Evolutionary conservation across 495 filamentous ascomycete species (phyloP).

Genomic region (Annulohypoxylon nitens): DNA sequence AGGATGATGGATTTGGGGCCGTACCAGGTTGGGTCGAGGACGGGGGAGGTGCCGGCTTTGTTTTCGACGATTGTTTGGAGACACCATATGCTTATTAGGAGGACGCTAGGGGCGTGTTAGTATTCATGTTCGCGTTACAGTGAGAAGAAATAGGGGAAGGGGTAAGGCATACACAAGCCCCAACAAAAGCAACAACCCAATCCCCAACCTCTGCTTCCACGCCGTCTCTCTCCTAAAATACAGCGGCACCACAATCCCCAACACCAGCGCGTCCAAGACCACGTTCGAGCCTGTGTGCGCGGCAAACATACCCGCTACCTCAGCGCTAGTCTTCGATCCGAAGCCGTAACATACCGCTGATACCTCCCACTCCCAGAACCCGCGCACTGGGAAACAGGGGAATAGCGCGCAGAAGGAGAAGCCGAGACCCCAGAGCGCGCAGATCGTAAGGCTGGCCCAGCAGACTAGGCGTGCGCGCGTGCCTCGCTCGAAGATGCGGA

Average conservation of each 20-base stretch:
- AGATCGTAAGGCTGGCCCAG: slow-evolving; percentile 43
- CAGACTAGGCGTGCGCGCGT: slow-evolving; percentile 35
- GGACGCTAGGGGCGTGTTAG: slow-evolving; percentile 30
- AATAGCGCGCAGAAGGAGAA: slow-evolving; percentile 49
- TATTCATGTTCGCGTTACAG: neutral
- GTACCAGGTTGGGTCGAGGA: slow-evolving; percentile 51
- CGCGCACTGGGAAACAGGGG: slow-evolving; percentile 49
- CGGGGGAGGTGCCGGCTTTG: slow-evolving; percentile 48
- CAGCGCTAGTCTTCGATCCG: slow-evolving; percentile 41
- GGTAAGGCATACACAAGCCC: slow-evolving; percentile 43
- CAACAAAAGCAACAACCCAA: slow-evolving; percentile 44
- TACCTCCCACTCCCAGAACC: slow-evolving; percentile 48
- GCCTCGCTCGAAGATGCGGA: slow-evolving; percentile 46
- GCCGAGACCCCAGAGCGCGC: slow-evolving; percentile 45
- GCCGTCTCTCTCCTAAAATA: slow-evolving; percentile 43
- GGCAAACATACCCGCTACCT: slow-evolving; percentile 47
- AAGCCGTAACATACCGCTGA: slow-evolving; percentile 47
- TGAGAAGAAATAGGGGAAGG: neutral
- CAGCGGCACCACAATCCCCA: slow-evolving; percentile 48
- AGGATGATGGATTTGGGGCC: slow-evolving; percentile 47
- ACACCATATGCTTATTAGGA: slow-evolving; percentile 48
- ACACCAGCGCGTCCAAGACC: slow-evolving; percentile 46
- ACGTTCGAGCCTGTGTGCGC: slow-evolving; percentile 47
- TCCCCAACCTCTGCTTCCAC: slow-evolving; percentile 48
- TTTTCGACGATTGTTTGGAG: slow-evolving; percentile 45